phyloP scores from a whole-genome alignment of 306 rosid genomes.

The Corylus heterophylla region DNA sequence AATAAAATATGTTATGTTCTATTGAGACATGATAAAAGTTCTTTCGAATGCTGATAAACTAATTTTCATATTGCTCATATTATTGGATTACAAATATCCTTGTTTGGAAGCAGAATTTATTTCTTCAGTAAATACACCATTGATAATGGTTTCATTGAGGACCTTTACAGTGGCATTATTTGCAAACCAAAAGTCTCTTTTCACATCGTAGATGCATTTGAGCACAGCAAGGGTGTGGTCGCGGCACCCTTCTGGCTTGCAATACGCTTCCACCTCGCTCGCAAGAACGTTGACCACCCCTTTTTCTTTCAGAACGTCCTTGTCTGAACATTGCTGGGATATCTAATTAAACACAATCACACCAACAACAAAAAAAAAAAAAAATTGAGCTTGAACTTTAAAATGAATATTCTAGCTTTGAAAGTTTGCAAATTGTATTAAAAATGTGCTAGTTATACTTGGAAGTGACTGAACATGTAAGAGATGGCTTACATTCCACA shows the following conservation, averaged over 20 bases:
- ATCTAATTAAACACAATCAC: background rate
- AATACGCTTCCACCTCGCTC: slow-evolving; percentile 21
- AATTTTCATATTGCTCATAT: background rate
- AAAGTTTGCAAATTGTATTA: too few relatives aligned
- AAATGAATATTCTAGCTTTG: background rate
- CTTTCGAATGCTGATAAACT: background rate
- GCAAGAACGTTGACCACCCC: slow-evolving; percentile 33
- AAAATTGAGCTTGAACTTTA: background rate
- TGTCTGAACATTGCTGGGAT: background rate
- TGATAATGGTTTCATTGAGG: slow-evolving; percentile 4
- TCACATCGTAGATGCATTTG: slow-evolving; percentile 37
- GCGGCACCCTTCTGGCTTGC: slow-evolving; percentile 30
- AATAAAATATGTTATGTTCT: too few relatives aligned
- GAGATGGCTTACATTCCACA: slow-evolving; percentile 28
- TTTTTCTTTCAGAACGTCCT: background rate
- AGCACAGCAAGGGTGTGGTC: slow-evolving; percentile 29
- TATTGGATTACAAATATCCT: background rate
- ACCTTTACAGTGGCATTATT: slow-evolving; percentile 20
- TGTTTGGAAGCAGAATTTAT: background rate
- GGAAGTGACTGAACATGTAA: too few relatives aligned
- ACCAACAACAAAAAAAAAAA: background rate
- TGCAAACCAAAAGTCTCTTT: slow-evolving; percentile 33
- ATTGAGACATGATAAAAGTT: too few relatives aligned
- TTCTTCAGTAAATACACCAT: background rate
- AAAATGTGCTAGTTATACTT: too few relatives aligned